Conservation (phyloP, 352 stramenopile species). For the Phytophthora constricta region DNA sequence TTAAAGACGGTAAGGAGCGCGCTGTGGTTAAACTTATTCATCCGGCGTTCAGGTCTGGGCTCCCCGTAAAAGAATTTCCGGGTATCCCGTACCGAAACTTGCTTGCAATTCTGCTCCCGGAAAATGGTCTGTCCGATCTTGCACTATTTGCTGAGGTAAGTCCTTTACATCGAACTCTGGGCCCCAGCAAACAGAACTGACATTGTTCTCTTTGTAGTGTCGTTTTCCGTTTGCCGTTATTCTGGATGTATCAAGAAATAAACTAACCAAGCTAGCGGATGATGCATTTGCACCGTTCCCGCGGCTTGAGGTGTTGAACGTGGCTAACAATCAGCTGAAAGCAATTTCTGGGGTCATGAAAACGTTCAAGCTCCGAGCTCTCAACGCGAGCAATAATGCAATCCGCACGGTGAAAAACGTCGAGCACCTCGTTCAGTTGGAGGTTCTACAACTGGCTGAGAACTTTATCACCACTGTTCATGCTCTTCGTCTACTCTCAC, state of each 20-base stretch:
- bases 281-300: slow-evolving; percentile 59
- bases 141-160: slow-evolving; percentile 65
- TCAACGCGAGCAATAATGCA: slow-evolving; percentile 64
- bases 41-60: slow-evolving; percentile 49
- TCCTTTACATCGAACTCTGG: background rate
- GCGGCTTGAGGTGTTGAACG: slow-evolving; percentile 69
- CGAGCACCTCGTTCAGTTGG: slow-evolving; percentile 65
- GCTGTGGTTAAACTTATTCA: slow-evolving; percentile 61
- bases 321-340: slow-evolving; percentile 66
- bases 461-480: slow-evolving; percentile 61
- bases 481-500: slow-evolving; percentile 67
- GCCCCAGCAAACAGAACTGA: slow-evolving; percentile 1
- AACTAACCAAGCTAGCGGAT: slow-evolving; percentile 60
- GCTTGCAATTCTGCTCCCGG: slow-evolving; percentile 63
- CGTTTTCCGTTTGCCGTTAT: slow-evolving; percentile 60
- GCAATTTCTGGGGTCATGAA: slow-evolving; percentile 61
- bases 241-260: slow-evolving; percentile 73
- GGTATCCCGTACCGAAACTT: slow-evolving; percentile 65
- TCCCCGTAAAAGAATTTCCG: slow-evolving; percentile 60
- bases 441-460: slow-evolving; percentile 58
- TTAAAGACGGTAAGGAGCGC: slow-evolving; percentile 62
- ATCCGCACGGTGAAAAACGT: slow-evolving; percentile 78
- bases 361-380: slow-evolving; percentile 62
- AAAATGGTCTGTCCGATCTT: slow-evolving; percentile 61
- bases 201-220: slow-evolving; percentile 41